Evolutionary conservation across 139 green algal species (phyloP).

Genomic region (Haematococcus lacustris): DNA sequence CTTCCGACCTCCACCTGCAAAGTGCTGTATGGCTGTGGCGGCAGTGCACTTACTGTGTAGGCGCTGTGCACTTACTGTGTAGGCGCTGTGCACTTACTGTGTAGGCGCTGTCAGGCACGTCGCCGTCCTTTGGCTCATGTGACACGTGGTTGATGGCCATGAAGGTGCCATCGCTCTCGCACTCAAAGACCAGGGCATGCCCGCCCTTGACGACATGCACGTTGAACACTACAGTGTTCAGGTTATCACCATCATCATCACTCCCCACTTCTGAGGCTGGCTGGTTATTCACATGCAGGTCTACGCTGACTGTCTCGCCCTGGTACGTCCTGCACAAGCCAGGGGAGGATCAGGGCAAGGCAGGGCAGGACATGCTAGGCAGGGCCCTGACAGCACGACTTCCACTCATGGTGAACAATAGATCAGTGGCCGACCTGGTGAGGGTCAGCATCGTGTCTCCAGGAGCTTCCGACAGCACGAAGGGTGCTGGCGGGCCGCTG

Average conservation of each 20-base stretch:
- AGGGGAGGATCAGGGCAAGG: too few relatives aligned
- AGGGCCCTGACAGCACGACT: too few relatives aligned
- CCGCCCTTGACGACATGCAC: conserved; percentile 13
- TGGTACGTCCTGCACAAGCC: conserved; percentile 15
- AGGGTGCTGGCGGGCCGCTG: conserved; percentile 16
- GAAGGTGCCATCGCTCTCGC: conserved; percentile 39
- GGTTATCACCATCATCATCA: conserved; percentile 11
- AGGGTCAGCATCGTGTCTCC: conserved; percentile 25
- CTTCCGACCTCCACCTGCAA: neutral
- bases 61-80: conserved; percentile 16
- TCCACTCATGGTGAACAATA: too few relatives aligned
- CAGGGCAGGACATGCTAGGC: too few relatives aligned
- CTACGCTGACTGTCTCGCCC: conserved; percentile 11
- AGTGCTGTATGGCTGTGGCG: too few relatives aligned
- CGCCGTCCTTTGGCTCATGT: conserved; percentile 11
- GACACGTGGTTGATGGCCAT: conserved; percentile 30
- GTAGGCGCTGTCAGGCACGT: conserved; percentile 13
- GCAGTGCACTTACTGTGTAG: conserved; percentile 10
- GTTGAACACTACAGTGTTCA: conserved; percentile 26
- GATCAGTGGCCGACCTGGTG: too few relatives aligned
- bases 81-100: conserved; percentile 18
- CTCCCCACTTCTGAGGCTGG: conserved; percentile 1
- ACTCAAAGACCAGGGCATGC: conserved; percentile 39
- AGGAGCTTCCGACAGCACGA: conserved; percentile 7
- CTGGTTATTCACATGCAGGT: conserved; percentile 32